These are phyloP conservation scores for Chimonanthus salicifolius DNA, from an alignment of 164 flowering plant genomes.

Conservation along the genomic window DNA sequence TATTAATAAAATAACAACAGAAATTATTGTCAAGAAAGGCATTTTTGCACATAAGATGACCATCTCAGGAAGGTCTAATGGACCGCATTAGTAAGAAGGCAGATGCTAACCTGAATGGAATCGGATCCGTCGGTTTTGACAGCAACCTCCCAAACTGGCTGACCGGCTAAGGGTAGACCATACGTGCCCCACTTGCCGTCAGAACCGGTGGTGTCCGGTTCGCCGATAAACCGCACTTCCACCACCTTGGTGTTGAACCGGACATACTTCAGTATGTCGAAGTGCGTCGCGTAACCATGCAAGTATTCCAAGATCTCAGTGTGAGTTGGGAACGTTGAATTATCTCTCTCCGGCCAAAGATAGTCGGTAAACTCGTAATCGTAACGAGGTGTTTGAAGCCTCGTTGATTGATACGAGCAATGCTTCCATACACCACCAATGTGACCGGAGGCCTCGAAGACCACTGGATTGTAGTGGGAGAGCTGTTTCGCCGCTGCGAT, in stretches of 20 bases:
- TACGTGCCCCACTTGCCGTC: slow-evolving; percentile 18
- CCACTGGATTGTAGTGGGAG: slow-evolving; percentile 47
- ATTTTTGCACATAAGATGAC: no score
- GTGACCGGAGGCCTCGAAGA: slow-evolving; percentile 74
- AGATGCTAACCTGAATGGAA: slow-evolving; percentile 41
- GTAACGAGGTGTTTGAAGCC: slow-evolving; percentile 73
- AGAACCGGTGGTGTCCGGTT: slow-evolving; percentile 12
- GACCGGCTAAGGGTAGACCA: slow-evolving; percentile 42
- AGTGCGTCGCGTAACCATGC: slow-evolving; percentile 60
- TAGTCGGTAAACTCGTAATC: slow-evolving; percentile 91
- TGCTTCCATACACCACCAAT: slow-evolving; percentile 93
- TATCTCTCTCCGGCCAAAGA: slow-evolving; percentile 76
- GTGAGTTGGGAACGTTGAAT: slow-evolving; percentile 57
- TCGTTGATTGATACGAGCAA: slow-evolving; percentile 66
- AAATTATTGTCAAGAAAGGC: no score
- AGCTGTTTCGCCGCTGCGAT: slow-evolving; percentile 88
- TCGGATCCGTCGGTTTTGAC: slow-evolving; percentile 45
- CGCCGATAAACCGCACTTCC: slow-evolving; percentile 49
- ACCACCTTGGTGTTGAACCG: slow-evolving; percentile 78
- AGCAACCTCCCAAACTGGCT: slow-evolving; percentile 79
- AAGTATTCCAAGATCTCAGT: slow-evolving; percentile 69
- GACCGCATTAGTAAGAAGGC: no score
- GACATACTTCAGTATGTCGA: slow-evolving; percentile 56
- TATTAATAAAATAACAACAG: no score
- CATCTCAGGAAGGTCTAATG: no score